Percentiles rank a stretch among this genome's conserved stretches.
These are phyloP conservation scores for Isabelozyma gotoi DNA, from an alignment of 805 yeast genomes.

Conservation along the genomic window DNA sequence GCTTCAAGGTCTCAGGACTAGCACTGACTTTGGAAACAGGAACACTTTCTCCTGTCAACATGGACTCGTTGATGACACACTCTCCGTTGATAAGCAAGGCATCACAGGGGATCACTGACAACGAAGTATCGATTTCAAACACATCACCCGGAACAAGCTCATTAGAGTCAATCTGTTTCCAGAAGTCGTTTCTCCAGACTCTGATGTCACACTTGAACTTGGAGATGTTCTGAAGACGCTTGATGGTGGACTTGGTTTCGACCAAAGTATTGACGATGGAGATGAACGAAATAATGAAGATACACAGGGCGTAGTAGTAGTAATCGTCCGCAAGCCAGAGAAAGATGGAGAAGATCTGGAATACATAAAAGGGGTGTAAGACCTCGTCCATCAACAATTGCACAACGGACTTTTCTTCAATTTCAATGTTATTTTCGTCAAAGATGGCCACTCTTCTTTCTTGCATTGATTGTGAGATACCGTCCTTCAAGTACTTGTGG, in stretches of 20 bases:
- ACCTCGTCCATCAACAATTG: constrained; percentile 82
- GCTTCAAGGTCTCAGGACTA: constrained; percentile 56
- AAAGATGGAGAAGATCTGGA: constrained; percentile 88
- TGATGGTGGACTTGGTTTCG: constrained; percentile 80
- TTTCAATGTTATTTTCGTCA: constrained; percentile 72
- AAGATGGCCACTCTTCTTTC: constrained; percentile 73
- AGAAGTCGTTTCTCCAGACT: constrained; percentile 88
- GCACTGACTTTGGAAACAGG: constrained; percentile 87
- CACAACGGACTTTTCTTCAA: constrained; percentile 66
- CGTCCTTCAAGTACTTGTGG: constrained; percentile 54
- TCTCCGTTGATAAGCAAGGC: constrained; percentile 86
- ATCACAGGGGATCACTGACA: constrained; percentile 81
- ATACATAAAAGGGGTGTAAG: constrained; percentile 91
- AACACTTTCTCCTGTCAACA: constrained; percentile 97
- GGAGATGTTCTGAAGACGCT: constrained; percentile 71
- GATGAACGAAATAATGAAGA: constrained; percentile 78
- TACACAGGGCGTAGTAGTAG: constrained; percentile 91
- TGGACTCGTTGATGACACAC: constrained; percentile 94
- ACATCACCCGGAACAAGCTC: constrained; percentile 96
- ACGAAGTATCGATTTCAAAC: constrained; percentile 85
- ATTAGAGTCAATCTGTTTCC: constrained; percentile 75
- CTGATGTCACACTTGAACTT: constrained; percentile 76
- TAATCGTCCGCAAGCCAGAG: constrained; percentile 93
- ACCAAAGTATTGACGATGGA: constrained; percentile 77
- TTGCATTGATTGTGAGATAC: constrained; percentile 67